Percentiles rank a stretch among this genome's conserved stretches.
phyloP scores from a whole-genome alignment of 805 yeast genomes.

The Clavispora fructus region DNA sequence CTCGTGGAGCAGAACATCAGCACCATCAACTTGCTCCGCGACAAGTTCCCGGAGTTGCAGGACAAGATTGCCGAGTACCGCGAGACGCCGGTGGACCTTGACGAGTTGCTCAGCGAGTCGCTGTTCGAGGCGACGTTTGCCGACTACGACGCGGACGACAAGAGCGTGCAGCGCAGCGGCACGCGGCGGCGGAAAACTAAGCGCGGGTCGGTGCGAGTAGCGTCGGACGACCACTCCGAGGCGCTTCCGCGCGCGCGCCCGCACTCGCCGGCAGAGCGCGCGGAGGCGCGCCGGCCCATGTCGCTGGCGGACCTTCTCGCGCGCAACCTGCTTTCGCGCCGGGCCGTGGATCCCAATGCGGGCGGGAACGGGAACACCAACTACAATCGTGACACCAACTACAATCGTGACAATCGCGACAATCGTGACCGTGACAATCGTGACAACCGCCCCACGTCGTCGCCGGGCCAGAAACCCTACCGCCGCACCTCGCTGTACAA shows the following conservation, averaged over 20 bases:
- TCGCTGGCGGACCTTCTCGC: background rate
- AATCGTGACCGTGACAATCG: background rate
- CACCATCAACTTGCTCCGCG: conserved; percentile 35
- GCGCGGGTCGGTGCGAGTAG: conserved; percentile 29
- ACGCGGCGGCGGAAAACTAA: conserved; percentile 28
- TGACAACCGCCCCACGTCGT: background rate
- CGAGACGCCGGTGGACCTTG: conserved; percentile 27
- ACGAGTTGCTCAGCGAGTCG: conserved; percentile 28
- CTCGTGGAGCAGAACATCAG: conserved; percentile 44
- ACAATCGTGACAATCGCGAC: too few relatives aligned
- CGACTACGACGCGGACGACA: conserved; percentile 3
- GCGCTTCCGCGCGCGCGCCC: background rate
- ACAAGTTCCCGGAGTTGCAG: conserved; percentile 30
- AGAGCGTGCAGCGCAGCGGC: background rate
- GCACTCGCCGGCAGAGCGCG: background rate
- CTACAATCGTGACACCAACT: too few relatives aligned
- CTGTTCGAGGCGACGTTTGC: conserved; percentile 13
- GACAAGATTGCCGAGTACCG: conserved; percentile 25
- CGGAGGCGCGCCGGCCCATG: background rate
- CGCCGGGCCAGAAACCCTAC: background rate
- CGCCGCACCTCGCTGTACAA: background rate
- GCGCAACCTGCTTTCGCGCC: background rate
- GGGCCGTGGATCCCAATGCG: background rate
- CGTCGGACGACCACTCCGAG: conserved; percentile 12
- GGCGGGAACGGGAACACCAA: too few relatives aligned